Evolutionary conservation across 163 green algal genomes (phyloP).

Genomic region (Chlorella variabilis): DNA sequence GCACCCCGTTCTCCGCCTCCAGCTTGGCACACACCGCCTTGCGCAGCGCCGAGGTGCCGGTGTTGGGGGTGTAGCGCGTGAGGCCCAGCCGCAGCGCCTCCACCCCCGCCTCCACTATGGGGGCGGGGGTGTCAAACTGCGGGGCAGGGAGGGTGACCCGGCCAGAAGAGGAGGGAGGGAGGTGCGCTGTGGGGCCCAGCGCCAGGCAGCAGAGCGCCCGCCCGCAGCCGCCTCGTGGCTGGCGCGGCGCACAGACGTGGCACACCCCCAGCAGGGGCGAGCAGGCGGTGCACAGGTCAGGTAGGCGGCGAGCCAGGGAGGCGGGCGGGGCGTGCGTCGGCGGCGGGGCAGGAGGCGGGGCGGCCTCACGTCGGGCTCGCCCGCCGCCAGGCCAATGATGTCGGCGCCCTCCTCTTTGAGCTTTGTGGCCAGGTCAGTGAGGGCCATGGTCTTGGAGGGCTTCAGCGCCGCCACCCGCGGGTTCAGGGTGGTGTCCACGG

Average conservation of each 20-base stretch:
- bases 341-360: too few relatives aligned
- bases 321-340: too few relatives aligned
- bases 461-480: slow-evolving; percentile 79
- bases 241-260: too few relatives aligned
- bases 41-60: slow-evolving; percentile 83
- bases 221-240: too few relatives aligned
- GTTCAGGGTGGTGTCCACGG: slow-evolving; percentile 85
- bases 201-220: too few relatives aligned
- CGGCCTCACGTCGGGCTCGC: slow-evolving; percentile 85
- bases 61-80: slow-evolving; percentile 97
- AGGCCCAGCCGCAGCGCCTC: slow-evolving; percentile 72
- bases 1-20: slow-evolving; percentile 84
- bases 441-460: slow-evolving; percentile 93
- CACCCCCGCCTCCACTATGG: slow-evolving; percentile 82
- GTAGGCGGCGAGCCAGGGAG: too few relatives aligned
- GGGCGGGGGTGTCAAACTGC: slow-evolving; percentile 89
- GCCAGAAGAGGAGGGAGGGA: too few relatives aligned
- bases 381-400: slow-evolving; percentile 93
- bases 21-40: slow-evolving; percentile 83
- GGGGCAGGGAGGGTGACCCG: not conserved
- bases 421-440: slow-evolving; percentile 90
- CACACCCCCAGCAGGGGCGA: too few relatives aligned
- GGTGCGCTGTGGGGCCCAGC: too few relatives aligned
- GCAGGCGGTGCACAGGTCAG: too few relatives aligned
- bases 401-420: slow-evolving; percentile 86